Percentiles rank a stretch among this genome's conserved stretches.
Conservation (phyloP, 2,329 filamentous ascomycete genomes). For the Cordyceps cicadae region DNA sequence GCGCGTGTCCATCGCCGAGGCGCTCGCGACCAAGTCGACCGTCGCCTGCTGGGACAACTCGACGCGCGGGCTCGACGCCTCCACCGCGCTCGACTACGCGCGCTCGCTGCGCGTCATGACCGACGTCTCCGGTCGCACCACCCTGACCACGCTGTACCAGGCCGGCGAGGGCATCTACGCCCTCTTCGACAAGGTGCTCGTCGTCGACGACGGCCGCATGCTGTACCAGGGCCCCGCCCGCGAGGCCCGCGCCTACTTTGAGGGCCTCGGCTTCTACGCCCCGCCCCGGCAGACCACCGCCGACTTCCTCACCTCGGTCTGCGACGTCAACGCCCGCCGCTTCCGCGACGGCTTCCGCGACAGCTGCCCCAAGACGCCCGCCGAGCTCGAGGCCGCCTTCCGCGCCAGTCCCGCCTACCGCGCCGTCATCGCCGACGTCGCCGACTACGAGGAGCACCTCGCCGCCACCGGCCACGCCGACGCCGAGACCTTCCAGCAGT, state of each 20-base stretch:
- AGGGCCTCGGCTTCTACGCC: slow-evolving; percentile 63
- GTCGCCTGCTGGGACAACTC: slow-evolving; percentile 76
- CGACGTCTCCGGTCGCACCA: slow-evolving; percentile 58
- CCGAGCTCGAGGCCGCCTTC: slow-evolving; percentile 60
- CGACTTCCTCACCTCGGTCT: slow-evolving; percentile 73
- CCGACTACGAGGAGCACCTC: slow-evolving; percentile 35
- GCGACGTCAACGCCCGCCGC: slow-evolving; percentile 60
- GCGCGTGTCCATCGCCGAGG: slow-evolving; percentile 71
- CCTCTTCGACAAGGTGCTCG: slow-evolving; percentile 68
- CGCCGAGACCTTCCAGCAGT: slow-evolving; percentile 56
- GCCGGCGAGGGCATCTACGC: slow-evolving; percentile 36
- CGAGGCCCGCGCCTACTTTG: slow-evolving; percentile 60
- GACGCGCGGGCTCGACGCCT: slow-evolving; percentile 71
- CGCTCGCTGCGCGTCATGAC: slow-evolving; percentile 65
- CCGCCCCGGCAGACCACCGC: slow-evolving; percentile 62
- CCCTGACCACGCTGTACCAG: slow-evolving; percentile 35
- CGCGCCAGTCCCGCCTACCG: slow-evolving; percentile 51
- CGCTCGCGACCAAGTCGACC: slow-evolving; percentile 62
- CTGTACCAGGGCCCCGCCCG: slow-evolving; percentile 61
- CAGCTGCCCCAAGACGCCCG: slow-evolving; percentile 57
- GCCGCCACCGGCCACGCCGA: slow-evolving; percentile 48
- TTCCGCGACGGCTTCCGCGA: slow-evolving; percentile 58
- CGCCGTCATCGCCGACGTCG: slow-evolving; percentile 50
- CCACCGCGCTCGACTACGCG: slow-evolving; percentile 70
- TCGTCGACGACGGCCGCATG: slow-evolving; percentile 61